phyloP scores from a whole-genome alignment of 768 basidiomycete genomes.

The Amanita exitialis region DNA sequence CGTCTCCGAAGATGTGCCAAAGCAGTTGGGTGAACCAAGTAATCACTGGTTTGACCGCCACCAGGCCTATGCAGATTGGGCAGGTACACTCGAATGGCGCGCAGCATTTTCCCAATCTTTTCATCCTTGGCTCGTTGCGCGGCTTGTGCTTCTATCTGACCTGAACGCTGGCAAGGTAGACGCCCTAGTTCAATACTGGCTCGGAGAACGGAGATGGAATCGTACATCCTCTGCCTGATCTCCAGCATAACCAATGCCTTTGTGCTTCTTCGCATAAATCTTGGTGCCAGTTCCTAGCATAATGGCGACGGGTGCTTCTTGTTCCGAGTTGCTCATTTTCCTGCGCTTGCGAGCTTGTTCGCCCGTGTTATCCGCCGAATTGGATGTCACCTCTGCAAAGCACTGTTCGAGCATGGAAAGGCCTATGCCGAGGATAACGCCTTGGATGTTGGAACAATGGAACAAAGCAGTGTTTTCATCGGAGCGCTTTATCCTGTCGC shows the following conservation, averaged over 20 bases:
- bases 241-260: slow-evolving; percentile 84
- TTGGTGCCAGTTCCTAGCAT: slow-evolving; percentile 9
- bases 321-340: slow-evolving; percentile 22
- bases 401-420: slow-evolving; percentile 75
- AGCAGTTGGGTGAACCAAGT: slow-evolving; percentile 85
- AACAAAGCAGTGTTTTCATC: slow-evolving; percentile 54
- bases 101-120: slow-evolving; percentile 58
- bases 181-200: neutral
- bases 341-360: slow-evolving; percentile 32
- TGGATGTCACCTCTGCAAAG: slow-evolving; percentile 47
- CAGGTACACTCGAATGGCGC: slow-evolving; percentile 69
- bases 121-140: slow-evolving; percentile 68
- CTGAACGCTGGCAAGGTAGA: slow-evolving; percentile 46
- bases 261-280: slow-evolving; percentile 52
- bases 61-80: slow-evolving; percentile 70
- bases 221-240: slow-evolving; percentile 78
- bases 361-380: slow-evolving; percentile 22
- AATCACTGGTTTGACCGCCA: slow-evolving; percentile 80
- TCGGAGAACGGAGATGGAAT: neutral
- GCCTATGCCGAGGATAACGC: slow-evolving; percentile 85
- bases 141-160: slow-evolving; percentile 68
- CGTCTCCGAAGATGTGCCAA: slow-evolving; percentile 85
- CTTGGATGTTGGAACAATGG: slow-evolving; percentile 86
- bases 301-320: slow-evolving; percentile 2
- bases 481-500: slow-evolving; percentile 32